A percentile compares a stretch with the other conserved stretches of the same genome.
phyloP scores from a whole-genome alignment of 306 rosid species.

The Cicer yamashitae region DNA sequence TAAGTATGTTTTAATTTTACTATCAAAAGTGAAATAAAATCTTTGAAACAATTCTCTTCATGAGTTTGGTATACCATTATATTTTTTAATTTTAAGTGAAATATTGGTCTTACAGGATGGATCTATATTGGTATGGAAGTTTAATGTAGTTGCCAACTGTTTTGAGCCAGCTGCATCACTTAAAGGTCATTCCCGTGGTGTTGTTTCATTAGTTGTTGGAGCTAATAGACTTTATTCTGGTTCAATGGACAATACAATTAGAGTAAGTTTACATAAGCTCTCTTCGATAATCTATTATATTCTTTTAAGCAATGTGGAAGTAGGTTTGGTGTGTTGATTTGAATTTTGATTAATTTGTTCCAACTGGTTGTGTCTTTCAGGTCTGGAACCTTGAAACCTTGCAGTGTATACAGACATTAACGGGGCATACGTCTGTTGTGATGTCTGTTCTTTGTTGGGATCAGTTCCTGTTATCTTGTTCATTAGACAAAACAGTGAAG shows the following conservation, averaged over 20 bases:
- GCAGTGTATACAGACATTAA: constrained; percentile 89
- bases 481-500: constrained; percentile 90
- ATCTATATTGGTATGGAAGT: constrained; percentile 88
- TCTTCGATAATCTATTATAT: not conserved
- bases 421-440: constrained; percentile 87
- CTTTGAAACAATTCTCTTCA: not conserved
- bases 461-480: constrained; percentile 87
- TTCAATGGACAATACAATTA: constrained; percentile 91
- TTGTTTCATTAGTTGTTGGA: constrained; percentile 93
- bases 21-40: not conserved
- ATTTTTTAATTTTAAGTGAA: constrained; percentile 36
- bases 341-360: constrained; percentile 1
- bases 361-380: constrained; percentile 55
- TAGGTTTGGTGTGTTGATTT: constrained; percentile 26
- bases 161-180: constrained; percentile 93
- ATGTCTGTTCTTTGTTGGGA: constrained; percentile 99
- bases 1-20: not conserved
- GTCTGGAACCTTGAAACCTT: constrained; percentile 92
- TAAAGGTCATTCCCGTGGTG: constrained; percentile 75
- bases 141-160: constrained; percentile 71
- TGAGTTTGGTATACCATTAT: not conserved
- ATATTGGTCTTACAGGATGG: constrained; percentile 72
- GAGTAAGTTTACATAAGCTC: constrained; percentile 55
- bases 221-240: constrained; percentile 97
- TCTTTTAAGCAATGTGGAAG: constrained; percentile 18